phyloP scores from a whole-genome alignment of 495 filamentous ascomycete genomes.

The Aspergillus nidulans region DNA sequence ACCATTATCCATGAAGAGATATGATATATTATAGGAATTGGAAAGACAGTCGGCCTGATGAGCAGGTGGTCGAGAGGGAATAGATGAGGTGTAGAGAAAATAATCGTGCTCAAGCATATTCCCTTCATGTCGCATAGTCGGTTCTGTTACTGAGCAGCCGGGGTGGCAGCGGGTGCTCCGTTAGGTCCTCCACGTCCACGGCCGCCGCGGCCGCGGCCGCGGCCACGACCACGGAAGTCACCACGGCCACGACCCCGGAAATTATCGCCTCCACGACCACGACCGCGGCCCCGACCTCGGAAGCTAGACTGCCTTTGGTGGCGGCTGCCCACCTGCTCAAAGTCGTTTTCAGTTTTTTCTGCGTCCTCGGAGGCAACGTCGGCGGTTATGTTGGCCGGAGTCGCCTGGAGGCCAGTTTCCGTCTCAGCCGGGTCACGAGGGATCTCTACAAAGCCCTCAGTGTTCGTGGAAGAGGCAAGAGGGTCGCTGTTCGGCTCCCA shows the following conservation, averaged over 20 bases:
- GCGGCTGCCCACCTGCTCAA: constrained; percentile 60
- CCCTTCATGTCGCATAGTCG: not conserved
- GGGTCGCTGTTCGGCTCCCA: constrained; percentile 55
- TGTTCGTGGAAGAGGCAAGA: constrained; percentile 45
- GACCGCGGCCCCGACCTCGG: constrained; percentile 50
- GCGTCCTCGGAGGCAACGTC: constrained; percentile 18
- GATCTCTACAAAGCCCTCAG: constrained; percentile 75
- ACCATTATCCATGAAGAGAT: constrained; percentile 24
- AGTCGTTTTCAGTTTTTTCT: constrained; percentile 60
- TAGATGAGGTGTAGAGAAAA: constrained; percentile 5
- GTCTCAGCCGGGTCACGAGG: constrained; percentile 71
- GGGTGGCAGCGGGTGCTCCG: constrained; percentile 22
- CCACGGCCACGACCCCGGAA: constrained; percentile 41
- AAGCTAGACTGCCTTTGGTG: constrained; percentile 46
- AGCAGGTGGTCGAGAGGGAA: not conserved
- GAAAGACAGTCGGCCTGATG: constrained; percentile 4
- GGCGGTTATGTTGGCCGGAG: constrained; percentile 43
- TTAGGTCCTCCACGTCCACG: constrained; percentile 34
- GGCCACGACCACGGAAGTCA: constrained; percentile 24
- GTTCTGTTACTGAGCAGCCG: constrained; percentile 15
- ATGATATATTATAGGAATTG: constrained; percentile 12
- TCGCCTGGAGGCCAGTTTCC: constrained; percentile 60
- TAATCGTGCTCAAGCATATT: not conserved
- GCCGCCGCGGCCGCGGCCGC: constrained; percentile 29
- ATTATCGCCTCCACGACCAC: constrained; percentile 51